Conservation (phyloP, 139 green algal species). For the Tetradesmus obliquus region DNA sequence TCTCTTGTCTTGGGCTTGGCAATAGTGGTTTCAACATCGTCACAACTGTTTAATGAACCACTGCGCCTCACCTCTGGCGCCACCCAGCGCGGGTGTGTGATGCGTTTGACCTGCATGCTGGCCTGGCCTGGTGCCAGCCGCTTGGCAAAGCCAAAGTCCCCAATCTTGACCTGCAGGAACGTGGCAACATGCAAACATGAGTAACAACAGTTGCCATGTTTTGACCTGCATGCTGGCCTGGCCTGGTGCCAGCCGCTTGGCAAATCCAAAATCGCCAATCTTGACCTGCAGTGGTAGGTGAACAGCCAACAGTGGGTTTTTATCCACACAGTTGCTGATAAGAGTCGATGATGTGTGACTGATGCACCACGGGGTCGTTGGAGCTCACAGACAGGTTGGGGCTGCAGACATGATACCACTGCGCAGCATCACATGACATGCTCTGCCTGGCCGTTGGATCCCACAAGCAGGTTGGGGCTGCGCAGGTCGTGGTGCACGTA, state of each 20-base stretch:
- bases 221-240: background rate
- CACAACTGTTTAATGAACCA: too few species aligned
- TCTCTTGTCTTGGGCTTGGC: too few species aligned
- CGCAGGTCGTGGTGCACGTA: slow-evolving; percentile 64
- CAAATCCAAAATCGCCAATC: background rate
- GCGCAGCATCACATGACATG: background rate
- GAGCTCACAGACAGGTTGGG: too few species aligned
- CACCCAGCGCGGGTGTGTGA: background rate
- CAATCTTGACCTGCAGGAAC: background rate
- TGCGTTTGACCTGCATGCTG: background rate
- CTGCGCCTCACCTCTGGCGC: background rate
- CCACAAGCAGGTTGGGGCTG: slow-evolving; percentile 60
- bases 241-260: background rate
- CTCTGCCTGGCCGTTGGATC: slow-evolving; percentile 22
- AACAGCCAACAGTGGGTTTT: background rate
- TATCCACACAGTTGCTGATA: background rate
- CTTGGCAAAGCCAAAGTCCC: background rate
- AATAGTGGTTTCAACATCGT: too few species aligned
- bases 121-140: background rate
- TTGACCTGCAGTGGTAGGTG: background rate
- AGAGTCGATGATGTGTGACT: background rate
- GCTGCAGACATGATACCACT: background rate
- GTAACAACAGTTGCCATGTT: background rate
- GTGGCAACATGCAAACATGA: background rate
- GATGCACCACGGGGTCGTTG: too few species aligned